Evolutionary conservation across 1,139 yeast species (phyloP).

Genomic region (Kazachstania sp.): DNA sequence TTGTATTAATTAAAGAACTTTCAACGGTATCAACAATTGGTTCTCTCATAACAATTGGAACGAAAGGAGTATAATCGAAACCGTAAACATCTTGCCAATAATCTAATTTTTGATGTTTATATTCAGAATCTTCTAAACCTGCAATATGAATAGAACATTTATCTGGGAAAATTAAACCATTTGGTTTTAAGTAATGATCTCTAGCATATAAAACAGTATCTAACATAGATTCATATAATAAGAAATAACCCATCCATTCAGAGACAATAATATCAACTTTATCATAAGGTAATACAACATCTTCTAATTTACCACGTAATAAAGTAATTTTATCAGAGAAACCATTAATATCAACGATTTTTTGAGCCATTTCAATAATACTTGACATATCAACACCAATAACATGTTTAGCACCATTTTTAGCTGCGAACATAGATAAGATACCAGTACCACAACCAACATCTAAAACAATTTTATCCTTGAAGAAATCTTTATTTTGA

Average conservation of each 20-base stretch:
- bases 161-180: slow-evolving; percentile 92
- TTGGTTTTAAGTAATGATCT: slow-evolving; percentile 78
- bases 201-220: slow-evolving; percentile 94
- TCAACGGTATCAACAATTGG: slow-evolving; percentile 94
- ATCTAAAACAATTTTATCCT: slow-evolving; percentile 91
- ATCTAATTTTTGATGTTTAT: slow-evolving; percentile 85
- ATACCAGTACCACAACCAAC: slow-evolving; percentile 99
- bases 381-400: slow-evolving; percentile 96
- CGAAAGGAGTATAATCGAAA: slow-evolving; percentile 74
- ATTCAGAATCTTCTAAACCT: slow-evolving; percentile 89
- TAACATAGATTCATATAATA: slow-evolving; percentile 93
- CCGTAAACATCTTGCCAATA: slow-evolving; percentile 98
- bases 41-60: slow-evolving; percentile 75
- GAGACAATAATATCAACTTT: slow-evolving; percentile 91
- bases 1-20: slow-evolving; percentile 64
- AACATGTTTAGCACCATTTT: slow-evolving; percentile 95
- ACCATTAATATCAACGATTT: slow-evolving; percentile 79
- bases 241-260: slow-evolving; percentile 99
- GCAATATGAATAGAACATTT: slow-evolving; percentile 86
- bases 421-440: slow-evolving; percentile 95
- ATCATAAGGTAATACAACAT: slow-evolving; percentile 68
- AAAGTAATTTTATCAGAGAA: slow-evolving; percentile 80
- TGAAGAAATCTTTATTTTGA: slow-evolving; percentile 82
- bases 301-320: slow-evolving; percentile 91
- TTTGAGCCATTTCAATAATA: slow-evolving; percentile 87